Evolutionary conservation across 2,329 filamentous ascomycete genomes (phyloP).

Genomic region (Raffaelea ambrosiae): DNA sequence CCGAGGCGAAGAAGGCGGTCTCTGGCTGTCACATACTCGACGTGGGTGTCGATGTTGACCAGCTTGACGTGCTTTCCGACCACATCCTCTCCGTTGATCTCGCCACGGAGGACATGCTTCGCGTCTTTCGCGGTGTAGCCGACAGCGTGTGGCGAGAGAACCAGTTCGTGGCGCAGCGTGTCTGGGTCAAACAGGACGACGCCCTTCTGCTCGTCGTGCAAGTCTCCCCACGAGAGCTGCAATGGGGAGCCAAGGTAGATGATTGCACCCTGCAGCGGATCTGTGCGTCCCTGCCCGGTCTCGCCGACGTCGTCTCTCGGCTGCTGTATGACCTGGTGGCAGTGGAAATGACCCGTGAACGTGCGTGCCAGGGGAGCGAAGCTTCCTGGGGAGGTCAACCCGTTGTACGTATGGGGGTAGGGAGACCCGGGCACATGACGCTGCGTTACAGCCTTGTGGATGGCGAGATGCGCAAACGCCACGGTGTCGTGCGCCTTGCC

Average conservation of each 20-base stretch:
- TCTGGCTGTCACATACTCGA: conserved; percentile 18
- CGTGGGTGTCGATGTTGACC: conserved; percentile 16
- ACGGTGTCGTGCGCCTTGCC: conserved; percentile 17
- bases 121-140: conserved; percentile 16
- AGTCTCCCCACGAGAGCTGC: conserved; percentile 23
- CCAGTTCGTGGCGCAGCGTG: conserved; percentile 19
- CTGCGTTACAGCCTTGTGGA: conserved; percentile 23
- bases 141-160: conserved; percentile 20
- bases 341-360: conserved; percentile 25
- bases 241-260: conserved; percentile 22
- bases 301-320: conserved; percentile 10
- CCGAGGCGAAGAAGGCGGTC: conserved; percentile 19
- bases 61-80: conserved; percentile 23
- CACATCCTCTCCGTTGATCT: conserved; percentile 12
- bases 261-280: conserved; percentile 17
- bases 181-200: conserved; percentile 20
- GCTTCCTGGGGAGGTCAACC: conserved; percentile 17
- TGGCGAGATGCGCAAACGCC: conserved; percentile 22
- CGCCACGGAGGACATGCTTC: conserved; percentile 15
- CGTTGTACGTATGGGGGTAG: conserved; percentile 16
- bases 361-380: conserved; percentile 21
- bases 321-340: conserved; percentile 19
- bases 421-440: conserved; percentile 15
- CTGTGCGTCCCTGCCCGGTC: too few relatives aligned
- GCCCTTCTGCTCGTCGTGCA: conserved; percentile 19